Conservation (phyloP, 306 rosid genomes). For the Comarum palustre region DNA sequence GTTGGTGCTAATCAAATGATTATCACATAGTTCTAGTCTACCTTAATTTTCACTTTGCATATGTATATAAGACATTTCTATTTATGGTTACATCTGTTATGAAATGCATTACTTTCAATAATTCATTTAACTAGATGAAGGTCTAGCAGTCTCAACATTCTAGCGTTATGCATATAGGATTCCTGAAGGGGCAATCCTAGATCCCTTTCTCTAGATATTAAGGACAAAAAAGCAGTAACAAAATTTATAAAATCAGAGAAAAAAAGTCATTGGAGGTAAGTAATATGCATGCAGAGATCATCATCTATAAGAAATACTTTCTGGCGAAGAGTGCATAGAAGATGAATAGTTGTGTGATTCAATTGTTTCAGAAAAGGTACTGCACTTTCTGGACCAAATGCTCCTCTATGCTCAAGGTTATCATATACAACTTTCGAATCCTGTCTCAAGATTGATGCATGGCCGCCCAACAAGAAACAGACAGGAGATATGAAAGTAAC, state of each 20-base stretch:
- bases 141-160: background rate
- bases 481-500: background rate
- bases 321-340: background rate
- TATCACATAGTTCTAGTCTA: background rate
- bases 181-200: background rate
- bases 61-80: background rate
- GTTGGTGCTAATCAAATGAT: background rate
- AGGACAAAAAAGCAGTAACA: background rate
- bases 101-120: background rate
- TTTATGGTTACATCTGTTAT: background rate
- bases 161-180: background rate
- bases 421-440: background rate
- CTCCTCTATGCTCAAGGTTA: background rate
- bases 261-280: background rate
- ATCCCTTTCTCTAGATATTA: background rate
- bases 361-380: background rate
- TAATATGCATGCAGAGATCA: background rate
- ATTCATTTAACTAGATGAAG: background rate
- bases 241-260: background rate
- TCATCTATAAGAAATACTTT: background rate
- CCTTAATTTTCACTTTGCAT: background rate
- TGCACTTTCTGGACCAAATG: background rate
- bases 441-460: background rate
- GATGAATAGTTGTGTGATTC: background rate
- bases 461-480: background rate